Conservation (phyloP, 345 rosid genomes). For the Euclidium syriacum region DNA sequence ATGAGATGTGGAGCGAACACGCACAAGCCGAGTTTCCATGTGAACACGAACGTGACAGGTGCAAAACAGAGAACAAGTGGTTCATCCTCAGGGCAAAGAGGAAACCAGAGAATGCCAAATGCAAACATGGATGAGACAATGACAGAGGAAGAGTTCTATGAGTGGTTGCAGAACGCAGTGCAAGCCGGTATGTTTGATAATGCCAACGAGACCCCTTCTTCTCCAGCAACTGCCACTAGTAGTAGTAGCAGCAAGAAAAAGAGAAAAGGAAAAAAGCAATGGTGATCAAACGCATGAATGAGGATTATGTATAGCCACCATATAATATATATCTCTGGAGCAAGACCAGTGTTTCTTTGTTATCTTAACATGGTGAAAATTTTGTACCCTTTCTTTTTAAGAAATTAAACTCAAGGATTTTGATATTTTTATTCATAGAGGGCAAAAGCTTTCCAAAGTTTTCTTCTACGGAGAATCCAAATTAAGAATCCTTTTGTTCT, state of each 20-base stretch:
- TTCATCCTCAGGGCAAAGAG: slow-evolving; percentile 54
- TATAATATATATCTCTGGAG: not conserved
- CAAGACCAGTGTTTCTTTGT: not conserved
- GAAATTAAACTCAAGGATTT: not conserved
- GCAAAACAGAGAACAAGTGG: slow-evolving; percentile 58
- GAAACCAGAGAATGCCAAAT: slow-evolving; percentile 44
- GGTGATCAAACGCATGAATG: slow-evolving; percentile 31
- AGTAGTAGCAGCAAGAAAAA: slow-evolving; percentile 53
- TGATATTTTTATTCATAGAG: not conserved
- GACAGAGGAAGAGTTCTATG: slow-evolving; percentile 81
- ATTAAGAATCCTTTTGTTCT: too few relatives aligned
- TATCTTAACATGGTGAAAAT: slow-evolving; percentile 17
- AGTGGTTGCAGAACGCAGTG: slow-evolving; percentile 89
- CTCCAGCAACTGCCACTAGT: slow-evolving; percentile 32
- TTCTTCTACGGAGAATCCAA: not conserved
- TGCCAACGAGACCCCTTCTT: slow-evolving; percentile 35
- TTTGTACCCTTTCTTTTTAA: slow-evolving; percentile 14
- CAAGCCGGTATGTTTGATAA: slow-evolving; percentile 74
- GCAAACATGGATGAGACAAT: slow-evolving; percentile 70
- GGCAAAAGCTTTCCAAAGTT: slow-evolving; percentile 5
- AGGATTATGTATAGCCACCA: not conserved
- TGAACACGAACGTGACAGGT: slow-evolving; percentile 59
- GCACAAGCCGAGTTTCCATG: slow-evolving; percentile 97
- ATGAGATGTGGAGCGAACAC: slow-evolving; percentile 91
- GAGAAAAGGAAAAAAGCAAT: slow-evolving; percentile 80